phyloP scores from a whole-genome alignment of 78 protist species.

The Dictyostelium purpureum region DNA sequence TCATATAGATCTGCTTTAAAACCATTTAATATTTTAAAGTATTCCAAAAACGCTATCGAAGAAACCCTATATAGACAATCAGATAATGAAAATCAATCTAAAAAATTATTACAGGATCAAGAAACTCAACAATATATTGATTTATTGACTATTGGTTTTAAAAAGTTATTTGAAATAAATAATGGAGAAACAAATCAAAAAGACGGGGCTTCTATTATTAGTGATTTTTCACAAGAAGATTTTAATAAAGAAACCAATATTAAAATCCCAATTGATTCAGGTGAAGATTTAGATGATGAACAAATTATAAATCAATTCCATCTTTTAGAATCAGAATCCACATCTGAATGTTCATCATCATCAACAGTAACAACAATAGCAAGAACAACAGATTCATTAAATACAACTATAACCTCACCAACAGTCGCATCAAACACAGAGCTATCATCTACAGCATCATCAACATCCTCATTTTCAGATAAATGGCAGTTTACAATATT shows the following conservation, averaged over 20 bases:
- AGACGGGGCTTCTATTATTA: no score
- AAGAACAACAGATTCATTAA: no score
- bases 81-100: background rate
- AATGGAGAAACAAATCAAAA: background rate
- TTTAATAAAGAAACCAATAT: no score
- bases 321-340: background rate
- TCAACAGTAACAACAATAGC: no score
- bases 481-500: constrained; percentile 24
- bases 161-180: constrained; percentile 17
- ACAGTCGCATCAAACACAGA: background rate
- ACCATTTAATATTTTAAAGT: constrained; percentile 54
- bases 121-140: constrained; percentile 34
- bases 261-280: no score
- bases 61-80: constrained; percentile 59
- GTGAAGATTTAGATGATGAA: no score
- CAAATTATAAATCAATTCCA: no score
- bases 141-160: constrained; percentile 19
- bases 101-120: background rate
- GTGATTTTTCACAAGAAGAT: no score
- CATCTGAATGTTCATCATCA: background rate
- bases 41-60: constrained; percentile 59
- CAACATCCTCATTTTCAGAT: background rate
- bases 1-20: constrained; percentile 24
- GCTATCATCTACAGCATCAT: background rate
- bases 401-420: no score